These are phyloP conservation scores for Trametes cinnabarina DNA, from an alignment of 768 basidiomycete species.

Conservation along the genomic window DNA sequence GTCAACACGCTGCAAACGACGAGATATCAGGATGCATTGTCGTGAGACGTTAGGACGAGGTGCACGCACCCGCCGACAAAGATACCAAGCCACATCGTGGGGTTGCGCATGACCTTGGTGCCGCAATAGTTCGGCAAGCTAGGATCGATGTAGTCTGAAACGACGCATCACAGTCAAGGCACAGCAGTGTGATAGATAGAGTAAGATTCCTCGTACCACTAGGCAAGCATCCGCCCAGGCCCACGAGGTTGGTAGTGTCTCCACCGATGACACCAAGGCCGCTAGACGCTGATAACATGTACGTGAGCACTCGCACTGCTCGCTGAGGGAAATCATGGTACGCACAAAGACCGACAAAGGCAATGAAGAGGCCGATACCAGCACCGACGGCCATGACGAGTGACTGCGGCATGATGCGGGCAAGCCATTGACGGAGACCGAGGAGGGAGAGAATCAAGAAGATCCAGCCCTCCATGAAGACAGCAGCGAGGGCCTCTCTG, in stretches of 20 bases:
- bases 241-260: slow-evolving; percentile 64
- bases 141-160: slow-evolving; percentile 41
- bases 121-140: slow-evolving; percentile 60
- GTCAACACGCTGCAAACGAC: slow-evolving; percentile 57
- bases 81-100: slow-evolving; percentile 87
- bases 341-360: slow-evolving; percentile 44
- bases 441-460: slow-evolving; percentile 78
- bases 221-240: slow-evolving; percentile 70
- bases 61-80: slow-evolving; percentile 73
- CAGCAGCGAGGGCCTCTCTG: slow-evolving; percentile 76
- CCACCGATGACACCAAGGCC: slow-evolving; percentile 80
- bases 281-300: slow-evolving; percentile 48
- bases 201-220: slow-evolving; percentile 33
- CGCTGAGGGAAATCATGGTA: not conserved
- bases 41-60: not conserved
- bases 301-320: not conserved
- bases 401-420: slow-evolving; percentile 84
- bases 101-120: slow-evolving; percentile 61
- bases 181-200: not conserved
- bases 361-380: slow-evolving; percentile 86
- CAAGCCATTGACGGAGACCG: slow-evolving; percentile 87
- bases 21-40: not conserved
- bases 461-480: slow-evolving; percentile 90
- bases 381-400: slow-evolving; percentile 81
- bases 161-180: slow-evolving; percentile 11